phyloP scores from a whole-genome alignment of 2,329 filamentous ascomycete genomes.

The Furcasterigmium furcatum region DNA sequence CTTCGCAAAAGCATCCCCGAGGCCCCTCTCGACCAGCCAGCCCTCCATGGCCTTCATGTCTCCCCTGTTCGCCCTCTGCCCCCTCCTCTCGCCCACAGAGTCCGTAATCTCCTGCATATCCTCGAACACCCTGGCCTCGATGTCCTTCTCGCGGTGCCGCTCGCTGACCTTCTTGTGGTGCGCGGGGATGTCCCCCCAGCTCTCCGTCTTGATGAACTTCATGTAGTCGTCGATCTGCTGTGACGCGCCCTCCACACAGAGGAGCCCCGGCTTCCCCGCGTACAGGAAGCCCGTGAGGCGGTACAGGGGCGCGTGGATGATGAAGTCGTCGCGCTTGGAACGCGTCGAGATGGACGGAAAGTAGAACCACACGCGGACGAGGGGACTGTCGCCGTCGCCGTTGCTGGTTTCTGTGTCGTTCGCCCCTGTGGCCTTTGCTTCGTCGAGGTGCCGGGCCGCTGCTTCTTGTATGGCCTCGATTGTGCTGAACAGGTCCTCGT shows the following conservation, averaged over 20 bases:
- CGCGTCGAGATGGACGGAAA: slow-evolving; percentile 60
- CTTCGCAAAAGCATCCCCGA: slow-evolving; percentile 40
- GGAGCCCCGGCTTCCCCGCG: slow-evolving; percentile 55
- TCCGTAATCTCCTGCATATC: slow-evolving; percentile 59
- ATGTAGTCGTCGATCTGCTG: slow-evolving; percentile 53
- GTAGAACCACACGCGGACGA: slow-evolving; percentile 60
- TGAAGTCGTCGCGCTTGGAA: slow-evolving; percentile 54
- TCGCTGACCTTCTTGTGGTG: slow-evolving; percentile 63
- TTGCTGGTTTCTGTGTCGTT: neutral
- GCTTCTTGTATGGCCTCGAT: slow-evolving; percentile 40
- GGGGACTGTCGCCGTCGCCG: slow-evolving; percentile 11
- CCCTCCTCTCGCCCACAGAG: slow-evolving; percentile 40
- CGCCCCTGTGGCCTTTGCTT: slow-evolving; percentile 7
- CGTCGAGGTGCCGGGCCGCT: slow-evolving; percentile 23
- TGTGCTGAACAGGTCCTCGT: slow-evolving; percentile 39
- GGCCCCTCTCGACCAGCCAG: slow-evolving; percentile 41
- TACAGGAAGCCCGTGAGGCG: slow-evolving; percentile 55
- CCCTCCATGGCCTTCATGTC: slow-evolving; percentile 51
- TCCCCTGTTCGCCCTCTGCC: slow-evolving; percentile 44
- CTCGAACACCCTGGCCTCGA: slow-evolving; percentile 36
- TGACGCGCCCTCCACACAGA: slow-evolving; percentile 48
- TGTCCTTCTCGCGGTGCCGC: slow-evolving; percentile 38
- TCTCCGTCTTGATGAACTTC: slow-evolving; percentile 61
- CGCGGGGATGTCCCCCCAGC: slow-evolving; percentile 59
- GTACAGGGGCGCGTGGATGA: slow-evolving; percentile 49